phyloP scores from a whole-genome alignment of 139 green algal genomes.

The Nannochloris sp. region DNA sequence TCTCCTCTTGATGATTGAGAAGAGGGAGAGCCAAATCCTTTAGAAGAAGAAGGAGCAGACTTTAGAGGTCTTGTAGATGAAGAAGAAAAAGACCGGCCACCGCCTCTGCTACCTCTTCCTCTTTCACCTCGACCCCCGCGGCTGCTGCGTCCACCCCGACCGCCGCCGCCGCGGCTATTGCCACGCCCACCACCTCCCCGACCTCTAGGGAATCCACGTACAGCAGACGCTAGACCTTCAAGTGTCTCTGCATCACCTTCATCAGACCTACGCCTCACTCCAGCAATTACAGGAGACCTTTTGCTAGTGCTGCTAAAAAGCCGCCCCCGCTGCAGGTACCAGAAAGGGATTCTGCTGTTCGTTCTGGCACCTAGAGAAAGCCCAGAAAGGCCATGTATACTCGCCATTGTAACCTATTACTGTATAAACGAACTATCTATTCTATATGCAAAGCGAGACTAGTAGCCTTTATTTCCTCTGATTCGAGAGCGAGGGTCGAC shows the following conservation, averaged over 20 bases:
- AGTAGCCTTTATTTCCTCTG: slow-evolving; percentile 71
- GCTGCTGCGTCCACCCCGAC: background rate
- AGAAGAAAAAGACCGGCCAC: slow-evolving; percentile 3
- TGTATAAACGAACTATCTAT: background rate
- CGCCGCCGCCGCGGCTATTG: background rate
- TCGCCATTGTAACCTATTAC: background rate
- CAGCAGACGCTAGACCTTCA: too few relatives aligned
- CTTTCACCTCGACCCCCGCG: slow-evolving; percentile 9
- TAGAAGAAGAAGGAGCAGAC: too few relatives aligned
- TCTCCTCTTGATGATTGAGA: background rate
- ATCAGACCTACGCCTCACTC: too few relatives aligned
- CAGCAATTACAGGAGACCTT: too few relatives aligned
- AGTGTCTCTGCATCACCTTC: too few relatives aligned
- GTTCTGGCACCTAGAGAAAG: background rate
- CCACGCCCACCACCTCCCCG: background rate
- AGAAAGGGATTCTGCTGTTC: too few relatives aligned
- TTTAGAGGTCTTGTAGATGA: background rate
- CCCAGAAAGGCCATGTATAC: background rate
- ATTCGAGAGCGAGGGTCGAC: slow-evolving; percentile 65
- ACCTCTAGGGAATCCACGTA: background rate
- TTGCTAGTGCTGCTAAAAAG: too few relatives aligned
- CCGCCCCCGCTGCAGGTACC: too few relatives aligned
- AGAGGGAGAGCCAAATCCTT: too few relatives aligned
- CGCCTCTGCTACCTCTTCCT: slow-evolving; percentile 1
- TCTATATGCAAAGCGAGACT: background rate